These are phyloP conservation scores for Ramalina peruviana DNA, from an alignment of 495 filamentous ascomycete species.

Conservation along the genomic window DNA sequence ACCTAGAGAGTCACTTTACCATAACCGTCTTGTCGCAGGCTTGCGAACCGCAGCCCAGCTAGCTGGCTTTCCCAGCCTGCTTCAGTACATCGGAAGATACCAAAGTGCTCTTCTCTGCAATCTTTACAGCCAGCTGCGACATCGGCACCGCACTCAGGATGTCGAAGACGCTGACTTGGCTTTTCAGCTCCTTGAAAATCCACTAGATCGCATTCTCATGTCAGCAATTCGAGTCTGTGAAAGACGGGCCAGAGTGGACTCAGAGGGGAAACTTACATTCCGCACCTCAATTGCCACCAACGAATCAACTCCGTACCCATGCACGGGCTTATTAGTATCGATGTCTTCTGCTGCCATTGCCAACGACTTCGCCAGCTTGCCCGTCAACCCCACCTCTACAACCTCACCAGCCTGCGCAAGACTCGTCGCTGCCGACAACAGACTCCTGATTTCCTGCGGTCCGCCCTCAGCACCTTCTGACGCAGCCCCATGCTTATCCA, in stretches of 20 bases:
- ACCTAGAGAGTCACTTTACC: background rate
- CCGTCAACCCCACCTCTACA: conserved; percentile 2
- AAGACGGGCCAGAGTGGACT: no score
- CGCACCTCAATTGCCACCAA: conserved; percentile 25
- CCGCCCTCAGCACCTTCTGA: conserved; percentile 1
- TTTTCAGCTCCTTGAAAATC: background rate
- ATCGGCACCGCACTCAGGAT: conserved; percentile 5
- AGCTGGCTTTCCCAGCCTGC: background rate
- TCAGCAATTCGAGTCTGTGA: no score
- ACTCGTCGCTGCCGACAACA: conserved; percentile 5
- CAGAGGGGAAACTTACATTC: conserved; percentile 5
- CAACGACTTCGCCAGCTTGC: conserved; percentile 3
- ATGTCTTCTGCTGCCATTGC: conserved; percentile 20
- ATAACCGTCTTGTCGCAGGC: background rate
- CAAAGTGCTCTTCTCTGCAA: conserved; percentile 10
- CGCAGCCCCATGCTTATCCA: conserved; percentile 4
- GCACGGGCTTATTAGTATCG: conserved; percentile 16
- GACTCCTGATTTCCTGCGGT: background rate
- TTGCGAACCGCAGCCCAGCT: background rate
- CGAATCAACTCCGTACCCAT: conserved; percentile 25
- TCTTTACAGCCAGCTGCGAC: conserved; percentile 10
- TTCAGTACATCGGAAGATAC: background rate
- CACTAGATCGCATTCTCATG: background rate
- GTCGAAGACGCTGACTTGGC: background rate
- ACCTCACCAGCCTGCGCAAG: conserved; percentile 7